Conservation (phyloP, 805 yeast species). For the Candida loeiensis region DNA sequence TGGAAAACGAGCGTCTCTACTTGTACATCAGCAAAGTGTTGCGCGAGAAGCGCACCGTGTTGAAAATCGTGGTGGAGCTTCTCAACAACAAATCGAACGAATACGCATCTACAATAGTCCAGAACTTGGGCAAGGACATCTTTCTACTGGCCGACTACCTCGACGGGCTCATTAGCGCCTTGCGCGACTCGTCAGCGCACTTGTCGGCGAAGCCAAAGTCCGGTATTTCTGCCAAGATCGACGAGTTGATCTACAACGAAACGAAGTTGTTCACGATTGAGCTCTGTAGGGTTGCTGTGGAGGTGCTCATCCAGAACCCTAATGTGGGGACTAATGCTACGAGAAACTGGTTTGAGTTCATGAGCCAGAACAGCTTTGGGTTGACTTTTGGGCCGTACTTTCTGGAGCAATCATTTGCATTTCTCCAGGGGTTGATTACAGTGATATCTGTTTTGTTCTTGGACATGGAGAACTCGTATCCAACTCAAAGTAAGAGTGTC, state of each 20-base stretch:
- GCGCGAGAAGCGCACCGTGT: slow-evolving; percentile 49
- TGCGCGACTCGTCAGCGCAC: slow-evolving; percentile 11
- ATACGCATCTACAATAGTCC: slow-evolving; percentile 23
- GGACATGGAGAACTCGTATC: slow-evolving; percentile 52
- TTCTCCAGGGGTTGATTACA: slow-evolving; percentile 46
- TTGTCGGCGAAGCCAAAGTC: slow-evolving; percentile 12
- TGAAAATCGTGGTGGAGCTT: slow-evolving; percentile 39
- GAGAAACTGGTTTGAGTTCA: slow-evolving; percentile 53
- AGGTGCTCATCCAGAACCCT: slow-evolving; percentile 37
- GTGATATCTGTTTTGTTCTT: slow-evolving; percentile 50
- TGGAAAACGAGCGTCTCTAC: slow-evolving; percentile 27
- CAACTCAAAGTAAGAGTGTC: slow-evolving; percentile 13
- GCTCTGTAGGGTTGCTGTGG: slow-evolving; percentile 36
- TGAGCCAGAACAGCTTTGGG: slow-evolving; percentile 34
- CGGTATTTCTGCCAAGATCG: slow-evolving; percentile 17
- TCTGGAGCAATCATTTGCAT: slow-evolving; percentile 24
- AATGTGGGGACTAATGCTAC: slow-evolving; percentile 33
- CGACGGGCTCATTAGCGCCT: slow-evolving; percentile 16
- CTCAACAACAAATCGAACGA: slow-evolving; percentile 17
- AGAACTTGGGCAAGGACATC: slow-evolving; percentile 38
- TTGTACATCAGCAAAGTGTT: slow-evolving; percentile 40
- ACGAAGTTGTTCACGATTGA: slow-evolving; percentile 30
- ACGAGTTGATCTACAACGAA: slow-evolving; percentile 25
- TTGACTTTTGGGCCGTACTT: slow-evolving; percentile 24
- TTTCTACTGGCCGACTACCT: slow-evolving; percentile 31